Evolutionary conservation across 257 asterid genomes (phyloP), one percentile per base, ranked within the genome.

Genomic region (Nicotiana otophora): DNA sequence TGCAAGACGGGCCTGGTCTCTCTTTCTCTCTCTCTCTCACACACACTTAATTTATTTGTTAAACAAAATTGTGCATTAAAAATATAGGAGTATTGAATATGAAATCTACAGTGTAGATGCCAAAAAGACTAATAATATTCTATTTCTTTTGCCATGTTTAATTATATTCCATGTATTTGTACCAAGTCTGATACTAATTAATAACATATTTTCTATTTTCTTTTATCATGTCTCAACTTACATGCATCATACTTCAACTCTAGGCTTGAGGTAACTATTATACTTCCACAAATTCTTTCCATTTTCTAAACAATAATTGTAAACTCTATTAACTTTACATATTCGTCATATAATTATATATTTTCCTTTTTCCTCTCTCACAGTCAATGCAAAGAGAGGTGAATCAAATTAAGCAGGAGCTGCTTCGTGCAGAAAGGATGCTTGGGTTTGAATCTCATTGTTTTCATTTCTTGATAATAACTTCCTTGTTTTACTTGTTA

Each of bases 241-340:
- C 7, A 20, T 42, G 58, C 3, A 19, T 19, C 34, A 36, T 10
- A 12, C 20, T 70, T 70, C 34, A 23, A 46, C 60, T 72, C 7
- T 60, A 72, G 78, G 78, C 0, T 72, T 72, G 36, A 72, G 78
- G 78, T 72, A 72, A 72, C 46, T 42, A 72, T 72, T 12, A 10
- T 12, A 65, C 17, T 20, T 72, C 36, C 58, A 34, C 4, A 69
- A 34, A n/a, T 70, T n/a, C 4, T 39, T 36, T 48, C 42, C 1
- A 42, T 72, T 10, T 19, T 3, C 10, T 10, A 20, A 42, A 69
- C 23, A 20, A 12, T 70, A 69, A n/a, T 65, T 46, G 20, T 70
- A 3, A 57, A 5, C 63, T 19, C 2, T 57, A 6, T 57, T 23
- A 46, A 20, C 34, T 42, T 20, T 42, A 10, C 20, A 5, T 12